Evolutionary conservation across 495 filamentous ascomycete genomes (phyloP).

Genomic region (Hypoxylon cercidicola): DNA sequence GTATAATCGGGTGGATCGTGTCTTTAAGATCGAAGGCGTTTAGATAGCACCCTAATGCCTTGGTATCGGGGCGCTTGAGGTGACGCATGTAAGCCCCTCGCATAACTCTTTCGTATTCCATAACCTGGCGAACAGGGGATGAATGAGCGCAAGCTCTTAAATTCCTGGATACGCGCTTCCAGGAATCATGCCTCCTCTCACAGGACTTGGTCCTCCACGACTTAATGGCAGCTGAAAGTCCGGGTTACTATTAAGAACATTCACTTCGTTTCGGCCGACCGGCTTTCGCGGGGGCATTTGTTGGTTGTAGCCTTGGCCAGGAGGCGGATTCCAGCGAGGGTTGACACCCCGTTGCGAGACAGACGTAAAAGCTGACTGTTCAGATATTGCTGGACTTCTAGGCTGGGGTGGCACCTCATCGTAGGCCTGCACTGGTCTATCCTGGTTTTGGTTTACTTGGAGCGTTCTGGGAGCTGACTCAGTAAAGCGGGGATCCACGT

Average conservation of each 20-base stretch:
- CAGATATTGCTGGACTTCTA: slow-evolving; percentile 78
- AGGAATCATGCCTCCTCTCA: slow-evolving; percentile 47
- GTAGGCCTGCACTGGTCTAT: slow-evolving; percentile 48
- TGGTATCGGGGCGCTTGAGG: neutral
- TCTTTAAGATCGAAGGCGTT: slow-evolving; percentile 14
- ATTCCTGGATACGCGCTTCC: slow-evolving; percentile 50
- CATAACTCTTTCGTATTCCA: neutral
- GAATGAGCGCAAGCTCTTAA: slow-evolving; percentile 28
- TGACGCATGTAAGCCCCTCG: neutral
- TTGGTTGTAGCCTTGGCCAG: slow-evolving; percentile 42
- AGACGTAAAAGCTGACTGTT: slow-evolving; percentile 83
- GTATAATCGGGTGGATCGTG: slow-evolving; percentile 11
- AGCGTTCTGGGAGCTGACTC: slow-evolving; percentile 45
- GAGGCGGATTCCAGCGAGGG: slow-evolving; percentile 75
- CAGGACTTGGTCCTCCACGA: slow-evolving; percentile 38
- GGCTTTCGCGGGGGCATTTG: slow-evolving; percentile 55
- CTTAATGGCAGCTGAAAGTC: slow-evolving; percentile 72
- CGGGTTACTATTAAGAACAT: slow-evolving; percentile 74
- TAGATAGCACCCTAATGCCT: slow-evolving; percentile 11
- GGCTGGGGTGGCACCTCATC: slow-evolving; percentile 74
- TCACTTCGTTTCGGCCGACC: slow-evolving; percentile 62
- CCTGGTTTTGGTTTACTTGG: slow-evolving; percentile 43
- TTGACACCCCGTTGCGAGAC: slow-evolving; percentile 88
- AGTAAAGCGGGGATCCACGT: slow-evolving; percentile 89
- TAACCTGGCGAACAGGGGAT: slow-evolving; percentile 8